Evolutionary conservation across 805 yeast genomes (phyloP), one percentile per base, ranked within the genome.

Genomic region (Maudiozyma turicensis): DNA sequence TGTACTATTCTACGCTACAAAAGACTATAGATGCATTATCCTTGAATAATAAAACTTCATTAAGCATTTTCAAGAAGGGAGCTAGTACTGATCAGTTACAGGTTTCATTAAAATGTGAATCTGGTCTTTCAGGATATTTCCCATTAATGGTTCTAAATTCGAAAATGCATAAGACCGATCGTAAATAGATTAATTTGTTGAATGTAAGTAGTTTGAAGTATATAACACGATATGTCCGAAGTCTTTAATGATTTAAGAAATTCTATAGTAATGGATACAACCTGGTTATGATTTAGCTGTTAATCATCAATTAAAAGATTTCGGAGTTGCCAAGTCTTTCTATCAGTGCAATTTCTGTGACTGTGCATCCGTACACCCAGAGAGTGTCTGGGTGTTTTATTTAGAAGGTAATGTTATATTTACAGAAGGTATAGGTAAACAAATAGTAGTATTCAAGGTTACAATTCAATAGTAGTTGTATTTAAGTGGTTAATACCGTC

Each of bases 1-100:
- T 52, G 6, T 69, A 68, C 64, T 68, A 57, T 46, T 55, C 60
- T 29, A 59, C 50, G 50, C 58, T 47, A 54, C 57, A 51, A 28
- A 46, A 48, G 2, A 50, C 64, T 6, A 52, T 50, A 5, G 43
- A 50, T 26, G 53, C 55, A 3, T 38, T 48, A 6, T 13, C 40
- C 11, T n/a, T 11, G 8, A 43, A 47, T 11, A 8, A 15, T 6
- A 33, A 2, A 14, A 8, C 38, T 3, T 30, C 31, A 11, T 11
- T 30, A 5, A n/a, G 34, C 8, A 42, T n/a, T 6, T 35, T 47
- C 13, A 37, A 43, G 7, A 20, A 26, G n/a, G 28, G 6, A 8
- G 30, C 45, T 4, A n/a, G 41, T 6, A 30, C 33, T 6, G 32
- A 37, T 3, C 31, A 43, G 29, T 52, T 41, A 30, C 29, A 15